Percentiles rank a stretch among this genome's conserved stretches.
Conservation (phyloP, 495 filamentous ascomycete genomes). For the Hypoxylon trugodes region DNA sequence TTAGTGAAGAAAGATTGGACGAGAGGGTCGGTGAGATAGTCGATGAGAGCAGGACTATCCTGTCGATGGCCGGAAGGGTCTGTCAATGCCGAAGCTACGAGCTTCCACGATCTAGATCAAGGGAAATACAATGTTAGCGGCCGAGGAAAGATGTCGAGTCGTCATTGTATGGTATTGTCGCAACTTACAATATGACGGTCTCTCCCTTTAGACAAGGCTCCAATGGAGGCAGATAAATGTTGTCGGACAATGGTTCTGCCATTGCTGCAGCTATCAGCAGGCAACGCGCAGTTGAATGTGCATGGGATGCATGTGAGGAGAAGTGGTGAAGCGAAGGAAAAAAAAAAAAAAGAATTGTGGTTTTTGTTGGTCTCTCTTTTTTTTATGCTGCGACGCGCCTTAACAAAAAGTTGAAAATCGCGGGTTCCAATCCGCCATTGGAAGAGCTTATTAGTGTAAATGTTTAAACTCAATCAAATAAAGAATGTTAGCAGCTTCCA, state of each 20-base stretch:
- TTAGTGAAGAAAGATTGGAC: constrained; percentile 71
- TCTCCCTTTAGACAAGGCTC: constrained; percentile 58
- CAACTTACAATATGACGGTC: constrained; percentile 53
- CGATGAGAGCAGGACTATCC: constrained; percentile 58
- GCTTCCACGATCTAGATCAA: constrained; percentile 74
- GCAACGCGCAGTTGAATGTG: constrained; percentile 42
- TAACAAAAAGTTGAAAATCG: constrained; percentile 24
- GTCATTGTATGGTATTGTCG: not conserved
- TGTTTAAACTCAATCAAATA: not conserved
- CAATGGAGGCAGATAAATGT: constrained; percentile 57
- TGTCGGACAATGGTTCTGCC: constrained; percentile 63
- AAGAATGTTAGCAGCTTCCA: constrained; percentile 1
- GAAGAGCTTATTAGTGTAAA: not conserved
- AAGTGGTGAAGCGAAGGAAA: constrained; percentile 23
- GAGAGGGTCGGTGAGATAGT: constrained; percentile 73
- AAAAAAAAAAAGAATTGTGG: too few species aligned
- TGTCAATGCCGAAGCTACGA: constrained; percentile 71
- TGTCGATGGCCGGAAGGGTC: constrained; percentile 59
- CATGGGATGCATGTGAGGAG: constrained; percentile 46
- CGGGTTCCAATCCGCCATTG: constrained; percentile 6
- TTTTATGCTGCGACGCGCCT: constrained; percentile 36
- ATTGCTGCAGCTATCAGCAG: constrained; percentile 71
- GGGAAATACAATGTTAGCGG: constrained; percentile 33
- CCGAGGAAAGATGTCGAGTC: too few species aligned
- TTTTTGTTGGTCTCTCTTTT: constrained; percentile 1